Percentiles rank a stretch among this genome's conserved stretches.
phyloP scores from a whole-genome alignment of 805 yeast genomes.

The Saturnispora diversa region DNA sequence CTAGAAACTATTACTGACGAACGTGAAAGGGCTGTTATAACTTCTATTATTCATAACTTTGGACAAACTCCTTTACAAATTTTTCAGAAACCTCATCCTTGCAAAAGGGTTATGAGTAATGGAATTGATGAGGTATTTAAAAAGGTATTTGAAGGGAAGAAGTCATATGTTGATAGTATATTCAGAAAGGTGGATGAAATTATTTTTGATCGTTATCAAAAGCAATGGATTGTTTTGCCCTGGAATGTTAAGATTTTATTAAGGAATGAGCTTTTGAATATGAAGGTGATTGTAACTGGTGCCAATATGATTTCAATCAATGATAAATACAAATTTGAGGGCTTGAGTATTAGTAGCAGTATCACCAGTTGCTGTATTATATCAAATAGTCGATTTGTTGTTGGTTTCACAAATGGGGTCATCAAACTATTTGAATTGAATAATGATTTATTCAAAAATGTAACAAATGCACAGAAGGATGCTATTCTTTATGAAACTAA shows the following conservation, averaged over 20 bases:
- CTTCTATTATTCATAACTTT: conserved; percentile 83
- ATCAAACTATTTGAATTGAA: conserved; percentile 35
- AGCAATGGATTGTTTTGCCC: conserved; percentile 44
- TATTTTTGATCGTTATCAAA: conserved; percentile 30
- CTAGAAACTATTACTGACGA: conserved; percentile 67
- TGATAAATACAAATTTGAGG: conserved; percentile 33
- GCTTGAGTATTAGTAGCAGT: conserved; percentile 31
- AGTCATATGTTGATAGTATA: not conserved
- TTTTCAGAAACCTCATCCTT: conserved; percentile 61
- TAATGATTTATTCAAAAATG: conserved; percentile 12
- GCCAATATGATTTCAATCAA: conserved; percentile 29
- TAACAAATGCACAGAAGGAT: conserved; percentile 37
- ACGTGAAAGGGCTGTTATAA: conserved; percentile 63
- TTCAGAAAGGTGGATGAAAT: conserved; percentile 6
- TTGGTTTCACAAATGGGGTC: conserved; percentile 52
- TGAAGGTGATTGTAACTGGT: conserved; percentile 13
- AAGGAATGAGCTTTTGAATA: conserved; percentile 4
- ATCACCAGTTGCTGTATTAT: conserved; percentile 36
- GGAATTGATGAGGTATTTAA: conserved; percentile 11
- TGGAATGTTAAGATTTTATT: conserved; percentile 4
- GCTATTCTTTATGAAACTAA: conserved; percentile 8
- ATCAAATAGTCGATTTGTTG: conserved; percentile 34
- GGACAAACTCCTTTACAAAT: conserved; percentile 83
- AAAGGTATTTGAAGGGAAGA: conserved; percentile 7
- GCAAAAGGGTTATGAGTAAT: conserved; percentile 31